Conservation (phyloP, 371 early-diverging fungal genomes). For the Mortierella sp. region DNA sequence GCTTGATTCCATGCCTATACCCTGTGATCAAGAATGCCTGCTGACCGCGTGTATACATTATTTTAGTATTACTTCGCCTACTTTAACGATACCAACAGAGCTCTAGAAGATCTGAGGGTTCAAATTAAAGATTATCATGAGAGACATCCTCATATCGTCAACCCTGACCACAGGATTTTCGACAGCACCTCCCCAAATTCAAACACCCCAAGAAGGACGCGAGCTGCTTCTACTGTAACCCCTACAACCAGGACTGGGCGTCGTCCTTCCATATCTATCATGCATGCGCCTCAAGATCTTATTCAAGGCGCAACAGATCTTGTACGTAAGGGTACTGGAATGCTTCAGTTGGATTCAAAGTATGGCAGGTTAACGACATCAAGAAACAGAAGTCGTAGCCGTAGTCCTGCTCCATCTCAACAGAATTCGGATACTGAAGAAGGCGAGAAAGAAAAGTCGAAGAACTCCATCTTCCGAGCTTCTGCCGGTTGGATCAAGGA, state of each 20-base stretch:
- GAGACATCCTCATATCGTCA: not conserved
- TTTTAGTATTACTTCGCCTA: slow-evolving; percentile 80
- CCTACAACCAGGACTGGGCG: not conserved
- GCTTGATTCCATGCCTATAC: not conserved
- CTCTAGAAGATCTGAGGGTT: slow-evolving; percentile 53
- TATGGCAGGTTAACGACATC: not conserved
- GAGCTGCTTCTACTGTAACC: not conserved
- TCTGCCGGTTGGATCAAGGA: slow-evolving; percentile 50
- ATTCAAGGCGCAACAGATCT: slow-evolving; percentile 14
- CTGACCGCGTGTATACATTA: not conserved
- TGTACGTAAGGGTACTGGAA: slow-evolving; percentile 6
- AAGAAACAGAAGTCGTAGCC: slow-evolving; percentile 27
- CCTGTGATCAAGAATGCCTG: too few species aligned
- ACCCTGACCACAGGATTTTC: slow-evolving; percentile 24
- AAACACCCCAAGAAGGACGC: slow-evolving; percentile 12
- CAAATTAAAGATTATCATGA: slow-evolving; percentile 53
- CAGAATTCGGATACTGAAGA: slow-evolving; percentile 50
- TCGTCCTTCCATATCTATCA: slow-evolving; percentile 2
- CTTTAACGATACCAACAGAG: slow-evolving; percentile 66
- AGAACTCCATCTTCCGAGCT: slow-evolving; percentile 26
- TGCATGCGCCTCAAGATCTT: slow-evolving; percentile 12
- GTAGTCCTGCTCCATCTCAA: slow-evolving; percentile 45
- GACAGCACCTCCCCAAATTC: slow-evolving; percentile 43
- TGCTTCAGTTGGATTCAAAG: slow-evolving; percentile 1
- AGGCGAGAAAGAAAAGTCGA: slow-evolving; percentile 48